phyloP scores from a whole-genome alignment of 2,329 filamentous ascomycete species.

The Pyrenochaeta sp. region DNA sequence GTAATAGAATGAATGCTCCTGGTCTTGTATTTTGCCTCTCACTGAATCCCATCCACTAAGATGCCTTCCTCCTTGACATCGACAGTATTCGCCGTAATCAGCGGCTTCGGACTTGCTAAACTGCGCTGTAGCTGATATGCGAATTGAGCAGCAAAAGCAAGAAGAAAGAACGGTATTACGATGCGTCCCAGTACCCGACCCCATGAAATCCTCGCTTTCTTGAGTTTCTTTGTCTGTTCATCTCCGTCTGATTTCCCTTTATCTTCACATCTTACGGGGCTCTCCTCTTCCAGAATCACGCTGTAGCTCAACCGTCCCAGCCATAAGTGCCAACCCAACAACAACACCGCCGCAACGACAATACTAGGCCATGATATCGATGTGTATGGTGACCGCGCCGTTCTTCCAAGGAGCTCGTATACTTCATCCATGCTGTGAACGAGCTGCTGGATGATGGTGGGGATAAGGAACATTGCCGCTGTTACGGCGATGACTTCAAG shows the following conservation, averaged over 20 bases:
- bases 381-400: conserved; percentile 22
- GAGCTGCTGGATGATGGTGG: conserved; percentile 20
- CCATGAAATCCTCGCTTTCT: conserved; percentile 9
- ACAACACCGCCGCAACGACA: conserved; percentile 4
- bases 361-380: conserved; percentile 2
- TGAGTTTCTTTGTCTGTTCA: neutral
- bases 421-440: conserved; percentile 18
- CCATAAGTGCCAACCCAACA: conserved; percentile 26
- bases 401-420: conserved; percentile 23
- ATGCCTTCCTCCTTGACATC: neutral
- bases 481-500: conserved; percentile 17
- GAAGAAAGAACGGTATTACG: conserved; percentile 14
- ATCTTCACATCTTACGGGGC: neutral
- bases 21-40: neutral
- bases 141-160: conserved; percentile 14
- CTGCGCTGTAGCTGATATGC: neutral
- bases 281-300: conserved; percentile 10
- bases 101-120: neutral
- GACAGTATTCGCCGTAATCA: neutral
- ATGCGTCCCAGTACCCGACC: conserved; percentile 14
- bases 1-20: neutral
- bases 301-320: conserved; percentile 19
- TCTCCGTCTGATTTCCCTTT: neutral
- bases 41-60: neutral
- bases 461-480: conserved; percentile 21